phyloP scores from a whole-genome alignment of 257 asterid species.

The Fraxinus excelsior region DNA sequence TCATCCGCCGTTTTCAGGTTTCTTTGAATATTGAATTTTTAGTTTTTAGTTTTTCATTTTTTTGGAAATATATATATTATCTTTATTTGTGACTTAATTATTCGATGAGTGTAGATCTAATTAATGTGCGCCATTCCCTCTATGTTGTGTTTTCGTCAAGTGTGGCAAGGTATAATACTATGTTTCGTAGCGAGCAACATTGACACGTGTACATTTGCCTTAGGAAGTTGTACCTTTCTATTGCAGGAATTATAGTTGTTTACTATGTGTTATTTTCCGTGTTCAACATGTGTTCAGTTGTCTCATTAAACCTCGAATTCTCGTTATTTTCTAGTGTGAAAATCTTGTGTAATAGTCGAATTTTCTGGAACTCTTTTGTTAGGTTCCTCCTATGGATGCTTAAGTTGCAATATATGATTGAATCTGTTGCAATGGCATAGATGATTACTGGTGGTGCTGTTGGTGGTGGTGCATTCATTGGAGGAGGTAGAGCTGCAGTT shows the following conservation, averaged over 20 bases:
- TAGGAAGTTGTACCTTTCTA: background rate
- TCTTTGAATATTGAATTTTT: background rate
- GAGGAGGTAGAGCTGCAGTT: slow-evolving; percentile 54
- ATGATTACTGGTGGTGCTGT: slow-evolving; percentile 73
- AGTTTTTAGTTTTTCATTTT: background rate
- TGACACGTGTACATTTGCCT: background rate
- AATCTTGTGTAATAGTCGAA: background rate
- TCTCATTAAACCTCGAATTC: background rate
- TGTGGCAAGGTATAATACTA: background rate
- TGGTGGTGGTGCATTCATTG: slow-evolving; percentile 50
- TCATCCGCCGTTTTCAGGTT: slow-evolving; percentile 88
- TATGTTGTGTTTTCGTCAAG: background rate
- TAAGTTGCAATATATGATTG: background rate
- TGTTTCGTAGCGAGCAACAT: background rate
- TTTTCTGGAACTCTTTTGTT: background rate
- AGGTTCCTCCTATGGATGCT: background rate
- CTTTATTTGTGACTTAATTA: no score
- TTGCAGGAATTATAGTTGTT: background rate
- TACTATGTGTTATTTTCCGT: background rate
- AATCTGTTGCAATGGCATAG: slow-evolving; percentile 30
- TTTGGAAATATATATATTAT: no score
- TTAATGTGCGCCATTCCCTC: no score
- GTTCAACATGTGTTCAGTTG: background rate
- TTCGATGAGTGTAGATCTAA: no score
- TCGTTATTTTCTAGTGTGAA: background rate